phyloP scores from a whole-genome alignment of 805 yeast species.

The Metschnikowia picachoensis region DNA sequence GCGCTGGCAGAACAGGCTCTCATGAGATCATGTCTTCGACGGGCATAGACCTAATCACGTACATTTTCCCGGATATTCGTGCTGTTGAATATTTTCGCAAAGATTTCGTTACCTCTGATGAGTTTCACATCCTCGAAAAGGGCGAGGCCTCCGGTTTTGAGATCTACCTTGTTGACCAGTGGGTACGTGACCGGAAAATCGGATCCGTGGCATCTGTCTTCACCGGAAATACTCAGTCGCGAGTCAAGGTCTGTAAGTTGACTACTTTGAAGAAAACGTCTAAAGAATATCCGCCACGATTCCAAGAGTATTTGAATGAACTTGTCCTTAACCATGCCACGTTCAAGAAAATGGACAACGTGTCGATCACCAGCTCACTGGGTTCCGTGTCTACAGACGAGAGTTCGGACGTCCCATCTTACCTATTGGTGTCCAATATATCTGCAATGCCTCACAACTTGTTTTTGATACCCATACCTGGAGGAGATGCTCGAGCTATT shows the following conservation, averaged over 20 bases:
- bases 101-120: conserved; percentile 31
- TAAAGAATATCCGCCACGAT: conserved; percentile 45
- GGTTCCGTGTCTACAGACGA: conserved; percentile 1
- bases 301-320: conserved; percentile 62
- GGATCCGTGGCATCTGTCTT: conserved; percentile 72
- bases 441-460: conserved; percentile 73
- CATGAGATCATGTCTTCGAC: neutral
- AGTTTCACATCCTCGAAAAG: conserved; percentile 41
- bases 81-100: conserved; percentile 47
- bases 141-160: conserved; percentile 71
- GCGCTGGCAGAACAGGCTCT: neutral
- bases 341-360: conserved; percentile 46
- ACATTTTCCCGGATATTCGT: conserved; percentile 54
- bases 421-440: conserved; percentile 76
- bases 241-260: conserved; percentile 53
- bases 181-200: conserved; percentile 73
- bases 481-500: conserved; percentile 49
- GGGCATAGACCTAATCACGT: conserved; percentile 28
- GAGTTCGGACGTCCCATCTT: conserved; percentile 23
- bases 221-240: conserved; percentile 77
- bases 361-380: neutral
- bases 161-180: conserved; percentile 88
- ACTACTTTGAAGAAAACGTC: conserved; percentile 49
- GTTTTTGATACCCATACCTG: conserved; percentile 65
- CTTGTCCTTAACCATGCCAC: conserved; percentile 63